Evolutionary conservation across 139 green algal species (phyloP).

Genomic region (Asterochloris erici): DNA sequence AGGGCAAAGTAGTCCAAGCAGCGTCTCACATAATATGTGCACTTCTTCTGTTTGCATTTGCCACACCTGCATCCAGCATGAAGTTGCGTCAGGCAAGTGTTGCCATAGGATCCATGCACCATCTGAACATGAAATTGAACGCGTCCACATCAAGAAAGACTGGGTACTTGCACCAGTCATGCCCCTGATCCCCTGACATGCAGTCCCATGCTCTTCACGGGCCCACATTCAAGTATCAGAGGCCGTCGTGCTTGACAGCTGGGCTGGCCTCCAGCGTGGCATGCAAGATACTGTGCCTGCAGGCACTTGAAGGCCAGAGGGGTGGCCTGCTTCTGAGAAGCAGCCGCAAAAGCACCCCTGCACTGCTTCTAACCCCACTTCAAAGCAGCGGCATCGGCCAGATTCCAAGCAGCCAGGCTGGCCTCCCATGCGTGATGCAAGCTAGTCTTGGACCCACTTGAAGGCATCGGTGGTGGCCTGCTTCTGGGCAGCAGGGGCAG

Average conservation of each 20-base stretch:
- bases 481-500: conserved; percentile 46
- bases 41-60: conserved; percentile 88
- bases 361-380: conserved; percentile 50
- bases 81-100: background rate
- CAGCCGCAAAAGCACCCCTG: conserved; percentile 67
- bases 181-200: conserved; percentile 68
- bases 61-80: conserved; percentile 42
- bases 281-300: conserved; percentile 30
- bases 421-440: background rate
- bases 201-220: conserved; percentile 57
- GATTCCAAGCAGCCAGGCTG: background rate
- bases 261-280: background rate
- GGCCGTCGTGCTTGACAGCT: background rate
- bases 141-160: background rate
- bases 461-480: conserved; percentile 93
- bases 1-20: background rate
- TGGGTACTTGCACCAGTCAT: conserved; percentile 12
- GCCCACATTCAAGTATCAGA: background rate
- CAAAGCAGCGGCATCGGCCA: background rate
- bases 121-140: background rate
- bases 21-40: conserved; percentile 59
- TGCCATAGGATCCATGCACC: background rate
- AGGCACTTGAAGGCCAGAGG: conserved; percentile 88
- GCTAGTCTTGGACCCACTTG: conserved; percentile 28
- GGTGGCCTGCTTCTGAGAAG: conserved; percentile 54